Evolutionary conservation across 2,329 filamentous ascomycete genomes (phyloP).

Genomic region (Hymenoscyphus infarciens): DNA sequence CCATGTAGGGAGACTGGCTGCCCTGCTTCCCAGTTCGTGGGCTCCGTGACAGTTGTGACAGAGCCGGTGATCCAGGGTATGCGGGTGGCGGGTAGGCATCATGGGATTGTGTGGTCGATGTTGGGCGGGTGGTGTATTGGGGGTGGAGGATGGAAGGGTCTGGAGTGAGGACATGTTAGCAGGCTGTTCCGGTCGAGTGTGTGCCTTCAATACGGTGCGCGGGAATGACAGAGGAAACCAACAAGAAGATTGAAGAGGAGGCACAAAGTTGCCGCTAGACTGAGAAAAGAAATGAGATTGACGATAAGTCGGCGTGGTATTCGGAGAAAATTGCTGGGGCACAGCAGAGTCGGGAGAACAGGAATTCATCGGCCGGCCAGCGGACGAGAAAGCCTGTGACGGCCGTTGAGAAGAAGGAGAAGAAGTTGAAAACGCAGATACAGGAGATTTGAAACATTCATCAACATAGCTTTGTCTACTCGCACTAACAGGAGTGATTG

Average conservation of each 20-base stretch:
- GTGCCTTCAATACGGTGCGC: slow-evolving; percentile 11
- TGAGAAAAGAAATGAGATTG: slow-evolving; percentile 50
- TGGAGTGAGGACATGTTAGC: slow-evolving; percentile 28
- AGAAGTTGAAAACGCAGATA: slow-evolving; percentile 36
- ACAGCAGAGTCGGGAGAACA: slow-evolving; percentile 26
- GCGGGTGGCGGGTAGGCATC: slow-evolving; percentile 31
- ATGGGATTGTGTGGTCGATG: slow-evolving; percentile 25
- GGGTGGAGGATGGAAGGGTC: slow-evolving; percentile 35
- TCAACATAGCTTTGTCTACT: slow-evolving; percentile 21
- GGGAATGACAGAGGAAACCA: slow-evolving; percentile 45
- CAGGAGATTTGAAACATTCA: slow-evolving; percentile 37
- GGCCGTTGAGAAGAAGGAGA: slow-evolving; percentile 30
- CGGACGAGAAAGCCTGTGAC: slow-evolving; percentile 27
- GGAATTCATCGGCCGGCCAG: slow-evolving; percentile 24
- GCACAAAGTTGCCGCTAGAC: slow-evolving; percentile 50
- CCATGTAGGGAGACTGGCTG: slow-evolving; percentile 33
- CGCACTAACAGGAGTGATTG: slow-evolving; percentile 29
- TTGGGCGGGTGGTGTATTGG: slow-evolving; percentile 28
- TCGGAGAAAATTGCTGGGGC: slow-evolving; percentile 23
- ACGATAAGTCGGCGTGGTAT: slow-evolving; percentile 25
- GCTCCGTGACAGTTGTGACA: slow-evolving; percentile 33
- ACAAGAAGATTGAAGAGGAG: slow-evolving; percentile 51
- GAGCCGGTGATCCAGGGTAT: slow-evolving; percentile 33
- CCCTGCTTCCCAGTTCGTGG: slow-evolving; percentile 30
- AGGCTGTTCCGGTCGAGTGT: slow-evolving; percentile 9